phyloP scores from a whole-genome alignment of 2,329 filamentous ascomycete genomes.

The Alternaria burnsii region DNA sequence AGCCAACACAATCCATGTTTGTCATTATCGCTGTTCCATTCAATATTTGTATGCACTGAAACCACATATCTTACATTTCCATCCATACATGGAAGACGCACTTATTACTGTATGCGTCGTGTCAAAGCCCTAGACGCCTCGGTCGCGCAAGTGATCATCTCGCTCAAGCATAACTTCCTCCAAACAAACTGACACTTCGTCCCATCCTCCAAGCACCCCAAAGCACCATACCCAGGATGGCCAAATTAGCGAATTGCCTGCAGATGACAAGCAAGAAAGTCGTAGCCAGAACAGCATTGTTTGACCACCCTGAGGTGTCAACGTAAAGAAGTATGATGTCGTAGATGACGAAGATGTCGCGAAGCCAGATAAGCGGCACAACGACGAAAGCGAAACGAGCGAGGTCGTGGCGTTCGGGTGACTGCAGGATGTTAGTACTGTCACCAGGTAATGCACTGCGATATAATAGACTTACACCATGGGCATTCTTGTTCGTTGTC shows the following conservation, averaged over 20 bases:
- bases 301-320: slow-evolving; percentile 3
- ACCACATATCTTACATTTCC: too few relatives aligned
- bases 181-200: slow-evolving; percentile 1
- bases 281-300: neutral
- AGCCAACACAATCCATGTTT: too few relatives aligned
- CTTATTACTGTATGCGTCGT: neutral
- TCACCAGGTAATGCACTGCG: neutral
- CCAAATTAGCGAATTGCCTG: slow-evolving; percentile 11
- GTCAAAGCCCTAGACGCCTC: neutral
- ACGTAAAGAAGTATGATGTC: slow-evolving; percentile 10
- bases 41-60: too few relatives aligned
- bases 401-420: slow-evolving; percentile 12
- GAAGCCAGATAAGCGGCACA: slow-evolving; percentile 14
- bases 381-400: slow-evolving; percentile 9
- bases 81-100: too few relatives aligned
- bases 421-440: neutral
- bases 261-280: slow-evolving; percentile 9
- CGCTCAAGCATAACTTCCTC: slow-evolving; percentile 1
- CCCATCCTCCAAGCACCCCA: slow-evolving; percentile 19
- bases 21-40: too few relatives aligned
- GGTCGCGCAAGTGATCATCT: neutral
- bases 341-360: slow-evolving; percentile 17
- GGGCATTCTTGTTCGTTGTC: slow-evolving; percentile 8
- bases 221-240: slow-evolving; percentile 9
- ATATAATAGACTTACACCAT: slow-evolving; percentile 2